These are phyloP conservation scores for Panellus pusillus DNA, from an alignment of 768 basidiomycete species.

Conservation along the genomic window DNA sequence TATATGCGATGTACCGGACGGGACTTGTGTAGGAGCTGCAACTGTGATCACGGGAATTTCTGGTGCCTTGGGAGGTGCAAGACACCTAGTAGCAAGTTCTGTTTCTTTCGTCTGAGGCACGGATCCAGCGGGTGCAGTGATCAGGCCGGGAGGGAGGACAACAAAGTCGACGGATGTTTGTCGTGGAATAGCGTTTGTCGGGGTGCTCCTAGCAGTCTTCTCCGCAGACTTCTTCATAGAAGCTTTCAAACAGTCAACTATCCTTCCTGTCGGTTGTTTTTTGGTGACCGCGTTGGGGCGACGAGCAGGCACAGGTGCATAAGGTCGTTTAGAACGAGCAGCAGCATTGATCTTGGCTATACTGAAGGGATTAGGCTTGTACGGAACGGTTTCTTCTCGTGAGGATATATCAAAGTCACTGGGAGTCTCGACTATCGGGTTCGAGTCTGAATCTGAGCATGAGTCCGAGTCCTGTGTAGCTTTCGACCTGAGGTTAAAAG, in stretches of 20 bases:
- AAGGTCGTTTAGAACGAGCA: constrained; percentile 34
- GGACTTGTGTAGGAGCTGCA: background rate
- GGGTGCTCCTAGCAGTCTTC: background rate
- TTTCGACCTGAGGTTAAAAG: constrained; percentile 36
- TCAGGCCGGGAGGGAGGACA: no score
- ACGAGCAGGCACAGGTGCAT: background rate
- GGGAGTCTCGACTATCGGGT: constrained; percentile 26
- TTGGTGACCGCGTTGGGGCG: background rate
- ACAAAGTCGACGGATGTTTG: background rate
- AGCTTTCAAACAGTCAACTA: constrained; percentile 48
- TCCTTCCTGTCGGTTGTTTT: constrained; percentile 20
- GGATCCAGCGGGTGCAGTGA: no score
- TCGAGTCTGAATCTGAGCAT: constrained; percentile 27
- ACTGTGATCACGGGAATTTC: background rate
- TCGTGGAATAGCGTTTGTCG: background rate
- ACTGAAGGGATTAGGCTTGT: constrained; percentile 77
- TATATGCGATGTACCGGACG: background rate
- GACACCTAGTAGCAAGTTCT: no score
- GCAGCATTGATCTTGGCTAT: constrained; percentile 81
- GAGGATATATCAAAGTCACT: constrained; percentile 60
- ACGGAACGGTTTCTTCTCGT: constrained; percentile 60
- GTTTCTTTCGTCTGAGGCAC: background rate
- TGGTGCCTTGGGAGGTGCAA: no score
- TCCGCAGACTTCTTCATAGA: background rate
- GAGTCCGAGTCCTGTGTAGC: constrained; percentile 17